Conservation (phyloP, 192 early-diverging fungal genomes). For the Coemansia furcata region DNA sequence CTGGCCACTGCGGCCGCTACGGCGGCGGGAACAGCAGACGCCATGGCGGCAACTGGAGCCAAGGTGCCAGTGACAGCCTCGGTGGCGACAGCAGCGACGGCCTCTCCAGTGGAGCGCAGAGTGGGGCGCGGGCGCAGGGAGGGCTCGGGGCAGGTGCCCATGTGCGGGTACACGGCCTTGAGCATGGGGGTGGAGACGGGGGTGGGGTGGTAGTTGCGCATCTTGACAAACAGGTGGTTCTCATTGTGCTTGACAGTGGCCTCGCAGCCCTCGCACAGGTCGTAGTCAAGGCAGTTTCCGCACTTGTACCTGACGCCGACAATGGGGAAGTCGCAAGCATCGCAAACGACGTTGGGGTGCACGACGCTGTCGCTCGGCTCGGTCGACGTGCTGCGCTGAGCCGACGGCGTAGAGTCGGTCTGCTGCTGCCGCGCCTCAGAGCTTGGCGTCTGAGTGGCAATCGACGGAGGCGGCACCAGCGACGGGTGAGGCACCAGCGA, state of each 20-base stretch:
- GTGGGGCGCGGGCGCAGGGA: background rate
- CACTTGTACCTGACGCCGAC: constrained; percentile 92
- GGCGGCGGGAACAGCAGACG: background rate
- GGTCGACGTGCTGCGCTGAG: constrained; percentile 12
- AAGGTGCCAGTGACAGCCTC: background rate
- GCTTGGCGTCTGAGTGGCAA: background rate
- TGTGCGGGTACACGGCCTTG: constrained; percentile 8
- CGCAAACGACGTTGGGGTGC: constrained; percentile 31
- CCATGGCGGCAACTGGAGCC: background rate
- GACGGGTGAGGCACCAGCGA: background rate
- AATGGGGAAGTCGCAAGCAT: constrained; percentile 65
- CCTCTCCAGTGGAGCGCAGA: constrained; percentile 2
- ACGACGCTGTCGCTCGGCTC: background rate
- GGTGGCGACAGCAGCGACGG: background rate
- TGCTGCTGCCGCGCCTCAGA: constrained; percentile 14
- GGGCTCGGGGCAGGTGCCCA: background rate
- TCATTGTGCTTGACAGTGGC: constrained; percentile 59
- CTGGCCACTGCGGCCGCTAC: background rate
- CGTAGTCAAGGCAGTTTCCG: constrained; percentile 90
- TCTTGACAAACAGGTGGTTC: constrained; percentile 89
- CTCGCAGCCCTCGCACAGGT: constrained; percentile 93
- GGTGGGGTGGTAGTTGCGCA: constrained; percentile 51
- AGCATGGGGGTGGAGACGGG: constrained; percentile 28
- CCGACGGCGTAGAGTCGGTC: background rate
- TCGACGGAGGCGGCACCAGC: background rate